Evolutionary conservation across 164 flowering plant genomes (phyloP).

Genomic region (Liquidambar formosana): DNA sequence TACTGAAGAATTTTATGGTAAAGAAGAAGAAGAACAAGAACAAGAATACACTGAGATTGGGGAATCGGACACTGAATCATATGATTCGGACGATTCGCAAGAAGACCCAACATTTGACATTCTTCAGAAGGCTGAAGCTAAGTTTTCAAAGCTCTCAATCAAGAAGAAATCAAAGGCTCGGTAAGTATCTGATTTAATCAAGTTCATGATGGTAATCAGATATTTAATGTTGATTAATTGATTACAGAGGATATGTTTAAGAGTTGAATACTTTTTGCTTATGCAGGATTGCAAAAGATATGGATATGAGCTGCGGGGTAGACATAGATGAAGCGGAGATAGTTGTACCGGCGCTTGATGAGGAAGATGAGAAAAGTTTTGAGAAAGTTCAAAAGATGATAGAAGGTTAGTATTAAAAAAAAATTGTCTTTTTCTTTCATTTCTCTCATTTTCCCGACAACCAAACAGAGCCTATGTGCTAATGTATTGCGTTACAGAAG

Average conservation of each 20-base stretch:
- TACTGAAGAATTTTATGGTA: background rate
- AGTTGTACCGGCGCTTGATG: slow-evolving; percentile 34
- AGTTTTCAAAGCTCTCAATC: slow-evolving; percentile 48
- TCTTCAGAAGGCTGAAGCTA: slow-evolving; percentile 40
- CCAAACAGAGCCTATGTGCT: background rate
- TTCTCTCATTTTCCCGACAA: background rate
- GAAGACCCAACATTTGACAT: slow-evolving; percentile 51
- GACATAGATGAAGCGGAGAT: slow-evolving; percentile 27
- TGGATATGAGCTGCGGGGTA: slow-evolving; percentile 18
- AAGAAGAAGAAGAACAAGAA: slow-evolving; percentile 1
- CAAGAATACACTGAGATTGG: slow-evolving; percentile 12
- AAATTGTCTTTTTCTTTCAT: background rate
- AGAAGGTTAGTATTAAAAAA: slow-evolving; percentile 36
- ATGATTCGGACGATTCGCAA: slow-evolving; percentile 39
- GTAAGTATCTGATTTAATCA: slow-evolving; percentile 18
- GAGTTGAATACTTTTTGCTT: slow-evolving; percentile 1
- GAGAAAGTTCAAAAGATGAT: slow-evolving; percentile 45
- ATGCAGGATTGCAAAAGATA: slow-evolving; percentile 17
- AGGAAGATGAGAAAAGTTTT: slow-evolving; percentile 40
- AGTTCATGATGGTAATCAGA: background rate
- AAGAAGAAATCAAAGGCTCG: slow-evolving; percentile 34
- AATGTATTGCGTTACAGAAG: background rate
- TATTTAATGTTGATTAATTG: background rate
- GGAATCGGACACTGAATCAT: slow-evolving; percentile 27
- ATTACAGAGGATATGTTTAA: background rate